Percentiles rank a stretch among this genome's conserved stretches.
phyloP scores from a whole-genome alignment of 306 rosid genomes.

The Vachellia collinsii region DNA sequence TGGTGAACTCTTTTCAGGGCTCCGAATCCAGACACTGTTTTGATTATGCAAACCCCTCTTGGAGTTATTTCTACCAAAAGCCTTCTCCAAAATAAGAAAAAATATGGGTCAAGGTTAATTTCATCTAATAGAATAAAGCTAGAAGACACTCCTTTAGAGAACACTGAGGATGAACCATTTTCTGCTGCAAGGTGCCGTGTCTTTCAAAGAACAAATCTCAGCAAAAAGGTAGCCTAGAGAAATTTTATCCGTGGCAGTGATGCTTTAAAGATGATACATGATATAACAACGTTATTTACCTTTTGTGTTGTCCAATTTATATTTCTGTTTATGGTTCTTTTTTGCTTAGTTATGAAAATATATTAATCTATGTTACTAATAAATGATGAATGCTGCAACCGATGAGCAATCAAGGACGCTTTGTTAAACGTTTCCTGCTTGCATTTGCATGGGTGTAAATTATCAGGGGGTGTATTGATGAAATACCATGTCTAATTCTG shows the following conservation, averaged over 20 bases:
- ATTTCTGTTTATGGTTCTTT: conserved; percentile 11
- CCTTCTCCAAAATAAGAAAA: conserved; percentile 86
- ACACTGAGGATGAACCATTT: conserved; percentile 70
- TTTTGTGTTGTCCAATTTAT: conserved; percentile 1
- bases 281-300: conserved; percentile 7
- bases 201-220: conserved; percentile 69
- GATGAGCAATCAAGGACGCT: conserved; percentile 21
- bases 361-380: neutral
- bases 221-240: conserved; percentile 69
- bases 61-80: conserved; percentile 92
- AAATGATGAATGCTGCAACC: conserved; percentile 2
- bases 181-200: conserved; percentile 90
- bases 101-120: conserved; percentile 84
- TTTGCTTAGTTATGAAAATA: conserved; percentile 33
- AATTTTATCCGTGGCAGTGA: conserved; percentile 17
- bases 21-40: conserved; percentile 95
- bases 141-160: conserved; percentile 64
- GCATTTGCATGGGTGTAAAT: conserved; percentile 22
- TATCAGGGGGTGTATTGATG: conserved; percentile 20
- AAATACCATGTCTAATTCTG: conserved; percentile 3
- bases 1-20: conserved; percentile 68
- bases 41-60: conserved; percentile 88
- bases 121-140: conserved; percentile 66
- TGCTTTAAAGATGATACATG: conserved; percentile 34
- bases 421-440: conserved; percentile 20